Evolutionary conservation across 768 basidiomycete species (phyloP), one percentile per base, ranked within the genome.

Genomic region (Auricularia sp.): DNA sequence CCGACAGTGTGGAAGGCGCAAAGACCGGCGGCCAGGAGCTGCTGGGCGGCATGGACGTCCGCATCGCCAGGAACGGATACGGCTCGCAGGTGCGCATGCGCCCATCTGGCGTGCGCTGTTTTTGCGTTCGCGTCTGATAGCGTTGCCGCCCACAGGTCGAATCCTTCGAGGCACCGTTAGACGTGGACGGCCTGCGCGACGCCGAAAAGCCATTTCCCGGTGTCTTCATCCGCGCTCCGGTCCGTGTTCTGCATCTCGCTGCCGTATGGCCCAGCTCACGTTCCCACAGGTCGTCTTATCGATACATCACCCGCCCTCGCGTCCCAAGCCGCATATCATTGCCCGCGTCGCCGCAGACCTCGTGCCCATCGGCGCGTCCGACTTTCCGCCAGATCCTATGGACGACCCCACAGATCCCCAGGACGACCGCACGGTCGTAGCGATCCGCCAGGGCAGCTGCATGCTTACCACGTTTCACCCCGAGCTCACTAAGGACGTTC

Each of bases 151-250:
- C 23, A 47, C 72, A 97, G 87, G 79, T 93, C 3, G 94, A 96
- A 71, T 96, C 93, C 3, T 98, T 98, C 70, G 93, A 95, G 74
- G 88, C 84, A 1, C 81, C 85, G 1, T 76, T 98, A 6, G 73
- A 77, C 14, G 85, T 94, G 3, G 78, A 79, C 7, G 84, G 83
- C 53, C 77, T 97, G 23, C 78, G 80, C 36, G 75, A 90, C 63
- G 73, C 88, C 1, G 75, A 83, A 2, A 70, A 72, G 16, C 83
- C 90, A 0, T 95, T 93, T 72, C 84, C 81, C 21, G 91, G 90
- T 0, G 81, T 97, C 56, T 98, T 98, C 77, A 98, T 98, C 69
- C 91, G 95, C 53, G 95, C 95, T 59, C 95, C 95, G 0, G 91
- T 88, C 71, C 53, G 85, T 77, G 8, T 54, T 29, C 39, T 23